Conservation (phyloP, 2,329 filamentous ascomycete genomes). For the Verticillium nonalfalfae region DNA sequence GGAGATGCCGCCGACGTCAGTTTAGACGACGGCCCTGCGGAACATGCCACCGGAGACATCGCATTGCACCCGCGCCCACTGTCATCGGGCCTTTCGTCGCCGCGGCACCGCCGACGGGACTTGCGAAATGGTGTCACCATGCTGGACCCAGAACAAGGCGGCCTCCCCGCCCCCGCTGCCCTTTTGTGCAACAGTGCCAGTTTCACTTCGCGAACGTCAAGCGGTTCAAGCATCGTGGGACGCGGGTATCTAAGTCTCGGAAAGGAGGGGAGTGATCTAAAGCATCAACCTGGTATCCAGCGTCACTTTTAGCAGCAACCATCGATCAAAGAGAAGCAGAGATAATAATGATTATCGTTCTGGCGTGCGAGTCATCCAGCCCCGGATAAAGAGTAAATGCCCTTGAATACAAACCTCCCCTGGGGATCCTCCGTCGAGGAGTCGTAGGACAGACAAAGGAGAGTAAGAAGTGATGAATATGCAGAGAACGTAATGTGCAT, state of each 20-base stretch:
- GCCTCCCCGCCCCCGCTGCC: neutral
- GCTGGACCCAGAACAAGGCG: neutral
- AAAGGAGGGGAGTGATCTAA: neutral
- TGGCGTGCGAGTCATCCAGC: no score
- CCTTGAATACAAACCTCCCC: neutral
- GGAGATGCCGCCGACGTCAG: neutral
- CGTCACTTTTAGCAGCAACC: no score
- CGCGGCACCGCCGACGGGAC: neutral
- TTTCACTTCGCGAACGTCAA: neutral
- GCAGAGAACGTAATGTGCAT: neutral
- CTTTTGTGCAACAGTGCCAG: neutral
- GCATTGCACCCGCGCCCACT: neutral
- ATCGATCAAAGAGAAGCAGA: no score
- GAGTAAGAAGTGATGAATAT: neutral
- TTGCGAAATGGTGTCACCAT: neutral
- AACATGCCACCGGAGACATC: neutral
- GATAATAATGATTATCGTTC: no score
- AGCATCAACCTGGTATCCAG: no score
- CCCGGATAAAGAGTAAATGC: neutral
- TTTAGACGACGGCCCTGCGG: neutral
- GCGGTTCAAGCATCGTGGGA: neutral
- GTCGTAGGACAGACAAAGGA: neutral
- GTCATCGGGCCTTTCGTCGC: neutral
- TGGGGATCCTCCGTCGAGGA: neutral
- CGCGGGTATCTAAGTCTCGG: neutral